Base-by-base conservation (phyloP, 2,329 filamentous ascomycete genomes). In the Ascochyta pisi region DNA sequence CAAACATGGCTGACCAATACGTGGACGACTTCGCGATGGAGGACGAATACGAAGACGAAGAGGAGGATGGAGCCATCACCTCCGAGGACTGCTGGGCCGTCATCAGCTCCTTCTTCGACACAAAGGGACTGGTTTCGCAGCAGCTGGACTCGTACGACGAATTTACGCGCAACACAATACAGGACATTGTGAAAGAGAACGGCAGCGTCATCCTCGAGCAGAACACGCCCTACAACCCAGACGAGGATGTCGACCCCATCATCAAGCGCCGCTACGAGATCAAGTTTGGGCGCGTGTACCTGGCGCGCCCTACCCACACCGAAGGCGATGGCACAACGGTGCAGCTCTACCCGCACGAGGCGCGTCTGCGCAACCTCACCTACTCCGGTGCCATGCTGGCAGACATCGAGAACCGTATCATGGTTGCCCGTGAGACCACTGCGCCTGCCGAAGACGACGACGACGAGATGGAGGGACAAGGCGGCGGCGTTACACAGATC, bases 71-170 rank as follows among this genome's bases (percentile, higher is more conserved):
- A 57, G 82, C 82, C 66, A 96, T 98, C 79, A 96, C 93, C 24
- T 91, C 93, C 58, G 95, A 98, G 81, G 96, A 99, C 79, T 97
- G 92, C 82, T 99, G 96, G 95, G 90, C 90, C 63, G 94, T 98
- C 71, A 98, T 99, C 75, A 92, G 91, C 53, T 90, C 95, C 9
- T 98, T 97, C 82, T 99, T 99, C 80, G 92, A 97, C 68, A 86
- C 88, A 61, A 99, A 98, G 79, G 94, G 95, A 70, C 84, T 99
- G 29, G 95, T 96, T 22, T 96, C 95, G 15, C 94, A 99, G 78
- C 95, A 99, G 81, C 88, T 98, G 61, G 94, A 98, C 76, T 99
- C 96, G 0, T 99, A 96, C 79, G 92, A 99, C 78, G 93, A 98
- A 74, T 99, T 99, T 71, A 93, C 95, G 54, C 88, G 89, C 57